phyloP scores from a whole-genome alignment of 768 basidiomycete genomes.

The Tulasnella calospora region DNA sequence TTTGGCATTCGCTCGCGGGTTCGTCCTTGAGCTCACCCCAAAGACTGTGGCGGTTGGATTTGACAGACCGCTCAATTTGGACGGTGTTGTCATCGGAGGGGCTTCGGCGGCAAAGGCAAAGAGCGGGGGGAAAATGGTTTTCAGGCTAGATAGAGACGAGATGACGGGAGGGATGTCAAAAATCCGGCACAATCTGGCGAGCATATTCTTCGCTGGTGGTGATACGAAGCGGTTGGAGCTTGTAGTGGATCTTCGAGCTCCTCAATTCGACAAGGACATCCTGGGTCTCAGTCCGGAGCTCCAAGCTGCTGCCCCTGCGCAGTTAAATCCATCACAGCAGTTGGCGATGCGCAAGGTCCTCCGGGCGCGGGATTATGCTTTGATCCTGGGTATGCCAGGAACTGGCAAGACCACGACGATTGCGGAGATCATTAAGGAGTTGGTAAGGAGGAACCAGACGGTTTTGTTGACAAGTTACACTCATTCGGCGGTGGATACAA shows the following conservation, averaged over 20 bases:
- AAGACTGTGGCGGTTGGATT: slow-evolving; percentile 68
- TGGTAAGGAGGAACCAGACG: slow-evolving; percentile 77
- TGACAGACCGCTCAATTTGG: slow-evolving; percentile 65
- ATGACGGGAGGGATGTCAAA: slow-evolving; percentile 78
- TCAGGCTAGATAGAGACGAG: slow-evolving; percentile 94
- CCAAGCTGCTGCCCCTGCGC: slow-evolving; percentile 31
- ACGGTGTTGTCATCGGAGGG: slow-evolving; percentile 40
- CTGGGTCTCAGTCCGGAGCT: background rate
- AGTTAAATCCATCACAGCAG: slow-evolving; percentile 68
- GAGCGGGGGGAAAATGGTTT: slow-evolving; percentile 42
- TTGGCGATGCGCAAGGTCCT: slow-evolving; percentile 69
- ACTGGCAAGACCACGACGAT: slow-evolving; percentile 97
- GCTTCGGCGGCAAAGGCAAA: background rate
- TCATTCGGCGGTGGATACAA: slow-evolving; percentile 98
- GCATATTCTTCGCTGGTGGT: slow-evolving; percentile 76
- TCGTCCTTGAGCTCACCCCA: slow-evolving; percentile 66
- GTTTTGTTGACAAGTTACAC: slow-evolving; percentile 91
- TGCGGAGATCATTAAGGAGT: slow-evolving; percentile 72
- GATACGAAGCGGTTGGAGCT: slow-evolving; percentile 63
- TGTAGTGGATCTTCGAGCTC: slow-evolving; percentile 74
- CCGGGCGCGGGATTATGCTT: slow-evolving; percentile 78
- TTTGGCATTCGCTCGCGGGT: slow-evolving; percentile 79
- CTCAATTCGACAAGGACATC: slow-evolving; percentile 50
- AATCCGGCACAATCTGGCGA: slow-evolving; percentile 85
- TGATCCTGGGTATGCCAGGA: slow-evolving; percentile 96